Conservation (phyloP, 1,284 basidiomycete genomes). For the Microstroma glucosiphilum region DNA sequence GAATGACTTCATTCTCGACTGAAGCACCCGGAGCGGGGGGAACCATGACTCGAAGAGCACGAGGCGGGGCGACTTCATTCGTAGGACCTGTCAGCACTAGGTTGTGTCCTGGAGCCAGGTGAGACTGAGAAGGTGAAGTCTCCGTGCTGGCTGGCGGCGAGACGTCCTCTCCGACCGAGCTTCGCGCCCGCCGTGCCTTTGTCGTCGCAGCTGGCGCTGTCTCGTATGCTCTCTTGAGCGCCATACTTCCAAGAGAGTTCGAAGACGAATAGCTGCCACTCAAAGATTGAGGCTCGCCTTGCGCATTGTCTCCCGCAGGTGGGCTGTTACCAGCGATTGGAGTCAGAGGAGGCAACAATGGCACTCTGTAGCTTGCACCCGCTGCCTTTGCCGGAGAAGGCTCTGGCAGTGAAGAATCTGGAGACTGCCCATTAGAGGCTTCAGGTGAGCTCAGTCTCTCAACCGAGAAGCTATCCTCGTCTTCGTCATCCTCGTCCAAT, state of each 20-base stretch:
- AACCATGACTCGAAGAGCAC: conserved; percentile 27
- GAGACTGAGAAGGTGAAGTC: no score
- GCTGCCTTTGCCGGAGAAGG: no score
- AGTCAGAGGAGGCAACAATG: neutral
- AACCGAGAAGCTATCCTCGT: no score
- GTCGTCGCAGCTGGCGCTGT: neutral
- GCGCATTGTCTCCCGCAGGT: neutral
- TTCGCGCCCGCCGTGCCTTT: no score
- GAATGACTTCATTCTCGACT: conserved; percentile 29
- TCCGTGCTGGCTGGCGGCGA: no score
- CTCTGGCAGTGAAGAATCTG: neutral
- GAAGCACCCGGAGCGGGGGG: conserved; percentile 20
- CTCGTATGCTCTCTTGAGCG: neutral
- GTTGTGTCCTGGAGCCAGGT: no score
- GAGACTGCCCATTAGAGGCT: no score
- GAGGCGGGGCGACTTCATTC: conserved; percentile 20
- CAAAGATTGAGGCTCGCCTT: neutral
- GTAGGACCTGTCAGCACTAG: conserved; percentile 32
- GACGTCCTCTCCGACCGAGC: no score
- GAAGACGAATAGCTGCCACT: neutral
- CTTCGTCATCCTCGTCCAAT: neutral
- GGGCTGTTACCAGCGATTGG: neutral
- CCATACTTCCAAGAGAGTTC: neutral
- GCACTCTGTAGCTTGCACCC: neutral
- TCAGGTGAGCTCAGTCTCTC: no score